These are phyloP conservation scores for Marasmius tenuissimus DNA, from an alignment of 1,284 basidiomycete species.

Conservation along the genomic window DNA sequence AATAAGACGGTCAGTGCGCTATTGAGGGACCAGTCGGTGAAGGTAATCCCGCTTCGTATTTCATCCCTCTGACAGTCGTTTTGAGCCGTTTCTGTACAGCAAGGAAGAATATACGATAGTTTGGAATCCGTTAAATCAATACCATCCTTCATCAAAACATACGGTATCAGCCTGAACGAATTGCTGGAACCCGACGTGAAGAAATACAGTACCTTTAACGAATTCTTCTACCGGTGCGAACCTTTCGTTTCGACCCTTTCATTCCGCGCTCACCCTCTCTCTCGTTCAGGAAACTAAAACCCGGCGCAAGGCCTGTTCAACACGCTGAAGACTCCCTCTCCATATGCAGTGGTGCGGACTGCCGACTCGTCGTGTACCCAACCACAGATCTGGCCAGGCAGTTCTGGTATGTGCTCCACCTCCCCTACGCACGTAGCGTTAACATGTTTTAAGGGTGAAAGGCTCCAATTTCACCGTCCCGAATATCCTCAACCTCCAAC, in stretches of 20 bases:
- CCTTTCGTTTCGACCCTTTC: not conserved
- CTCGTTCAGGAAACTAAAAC: conserved; percentile 53
- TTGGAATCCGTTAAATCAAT: conserved; percentile 62
- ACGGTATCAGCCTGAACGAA: conserved; percentile 62
- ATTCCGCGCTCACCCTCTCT: not conserved
- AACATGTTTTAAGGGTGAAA: conserved; percentile 58
- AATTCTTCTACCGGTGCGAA: conserved; percentile 71
- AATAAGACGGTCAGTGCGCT: conserved; percentile 55
- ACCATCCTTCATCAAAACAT: conserved; percentile 73
- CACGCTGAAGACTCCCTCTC: conserved; percentile 51
- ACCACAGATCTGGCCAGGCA: conserved; percentile 60
- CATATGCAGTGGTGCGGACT: conserved; percentile 75
- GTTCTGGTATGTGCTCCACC: conserved; percentile 54
- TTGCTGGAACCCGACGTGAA: conserved; percentile 63
- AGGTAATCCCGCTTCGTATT: conserved; percentile 33
- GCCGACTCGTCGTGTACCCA: conserved; percentile 69
- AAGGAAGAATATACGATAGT: conserved; percentile 57
- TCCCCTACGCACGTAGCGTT: not conserved
- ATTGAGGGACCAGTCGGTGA: conserved; percentile 67
- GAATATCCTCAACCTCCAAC: conserved; percentile 48
- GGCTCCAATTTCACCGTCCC: conserved; percentile 72
- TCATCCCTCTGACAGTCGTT: not conserved
- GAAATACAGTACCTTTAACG: conserved; percentile 75
- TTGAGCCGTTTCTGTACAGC: conserved; percentile 24
- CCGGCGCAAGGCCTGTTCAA: conserved; percentile 66